Conservation (phyloP, 2,329 filamentous ascomycete genomes). For the Fusarium gaditjirri region DNA sequence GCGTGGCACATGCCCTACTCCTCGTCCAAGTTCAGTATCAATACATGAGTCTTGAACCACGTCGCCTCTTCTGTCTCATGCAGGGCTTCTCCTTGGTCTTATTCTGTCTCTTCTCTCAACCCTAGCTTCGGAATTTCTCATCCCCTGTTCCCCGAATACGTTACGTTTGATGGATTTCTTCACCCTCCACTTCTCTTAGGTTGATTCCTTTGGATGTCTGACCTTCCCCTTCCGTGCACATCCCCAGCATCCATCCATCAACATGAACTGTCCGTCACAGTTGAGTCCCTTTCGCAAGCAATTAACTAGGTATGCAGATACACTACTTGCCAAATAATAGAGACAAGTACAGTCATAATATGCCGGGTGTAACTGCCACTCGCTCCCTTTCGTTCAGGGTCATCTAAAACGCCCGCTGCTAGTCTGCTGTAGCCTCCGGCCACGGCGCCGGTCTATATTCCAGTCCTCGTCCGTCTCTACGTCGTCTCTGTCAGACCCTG, state of each 20-base stretch:
- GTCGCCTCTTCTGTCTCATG: neutral
- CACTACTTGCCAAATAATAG: neutral
- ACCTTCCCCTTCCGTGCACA: slow-evolving; percentile 37
- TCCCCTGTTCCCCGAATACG: slow-evolving; percentile 33
- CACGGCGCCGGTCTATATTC: slow-evolving; percentile 13
- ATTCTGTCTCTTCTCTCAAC: slow-evolving; percentile 2
- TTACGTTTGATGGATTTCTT: slow-evolving; percentile 8
- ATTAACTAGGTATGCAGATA: neutral
- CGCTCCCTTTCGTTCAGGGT: slow-evolving; percentile 3
- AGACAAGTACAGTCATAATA: neutral
- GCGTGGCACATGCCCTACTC: neutral
- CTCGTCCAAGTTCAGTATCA: neutral
- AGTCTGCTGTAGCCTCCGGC: neutral
- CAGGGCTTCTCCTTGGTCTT: neutral
- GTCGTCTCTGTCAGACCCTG: slow-evolving; percentile 5
- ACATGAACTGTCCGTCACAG: neutral
- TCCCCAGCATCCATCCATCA: neutral
- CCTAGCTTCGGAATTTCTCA: slow-evolving; percentile 20
- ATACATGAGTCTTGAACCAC: neutral
- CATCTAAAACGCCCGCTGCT: slow-evolving; percentile 10
- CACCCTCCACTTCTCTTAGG: slow-evolving; percentile 6
- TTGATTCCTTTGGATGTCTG: slow-evolving; percentile 10
- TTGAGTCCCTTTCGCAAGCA: neutral
- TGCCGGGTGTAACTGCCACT: neutral
- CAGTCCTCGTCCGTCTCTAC: slow-evolving; percentile 17